Evolutionary conservation across 2,329 filamentous ascomycete genomes (phyloP), one percentile per base, ranked within the genome.

Genomic region (Phaeophleospora eucalypticola): DNA sequence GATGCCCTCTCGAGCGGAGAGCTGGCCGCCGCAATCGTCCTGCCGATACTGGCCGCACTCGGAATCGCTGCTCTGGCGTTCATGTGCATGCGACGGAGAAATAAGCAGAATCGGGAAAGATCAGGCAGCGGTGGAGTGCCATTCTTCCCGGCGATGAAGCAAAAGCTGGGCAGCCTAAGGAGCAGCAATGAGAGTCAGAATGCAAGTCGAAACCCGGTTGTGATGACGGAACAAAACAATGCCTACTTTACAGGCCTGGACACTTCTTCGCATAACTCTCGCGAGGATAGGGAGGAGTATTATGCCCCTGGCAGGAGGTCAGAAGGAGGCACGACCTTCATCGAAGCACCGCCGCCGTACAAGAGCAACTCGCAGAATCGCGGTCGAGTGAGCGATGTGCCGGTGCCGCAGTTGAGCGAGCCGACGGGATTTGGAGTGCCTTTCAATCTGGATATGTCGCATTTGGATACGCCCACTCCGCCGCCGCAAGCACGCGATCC

Each of bases 201-300:
- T 2, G 15, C 15, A 15, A 21, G 16, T 20, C 29, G 41, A 35
- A 19, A 34, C 2, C 49, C 41, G n/a, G 40, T 48, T 20, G 41
- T 50, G 16, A 46, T 40, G 4, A 47, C 35, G n/a, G 16, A n/a
- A 3, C 36, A 47, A 17, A 55, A 55, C 33, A 48, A 52, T 33
- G 46, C 54, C 17, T 60, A 59, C 50, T 51, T 47, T 49, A 58
- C 55, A 3, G 48, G 54, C 9, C 49, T 60, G 10, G 56, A 60
- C 18, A 59, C 57, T 6, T 55, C 55, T 2, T 49, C 45, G 4
- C 45, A 49, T 9, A 32, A 37, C 21, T 15, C 16, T 36, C 7
- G 27, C 18, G n/a, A 27, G 12, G 29, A 18, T n/a, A 49, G 43
- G 14, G 43, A 34, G 24, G 36, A 43, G 17, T 44, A 50, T 24